phyloP scores from a whole-genome alignment of 345 rosid species.

The Erucastrum elatum region DNA sequence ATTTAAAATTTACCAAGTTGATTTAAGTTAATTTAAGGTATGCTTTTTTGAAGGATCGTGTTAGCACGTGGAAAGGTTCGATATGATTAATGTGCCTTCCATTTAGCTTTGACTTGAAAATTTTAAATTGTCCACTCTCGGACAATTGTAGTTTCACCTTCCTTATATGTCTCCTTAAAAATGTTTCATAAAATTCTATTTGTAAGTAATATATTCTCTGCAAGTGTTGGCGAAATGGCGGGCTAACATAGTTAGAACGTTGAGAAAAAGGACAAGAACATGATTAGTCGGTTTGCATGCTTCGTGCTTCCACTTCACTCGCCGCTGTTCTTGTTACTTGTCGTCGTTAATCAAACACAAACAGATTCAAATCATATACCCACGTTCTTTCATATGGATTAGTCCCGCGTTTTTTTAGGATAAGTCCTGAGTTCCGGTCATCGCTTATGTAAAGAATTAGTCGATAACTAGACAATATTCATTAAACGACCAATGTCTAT shows the following conservation, averaged over 20 bases:
- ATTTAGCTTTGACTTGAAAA: neutral
- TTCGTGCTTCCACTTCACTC: slow-evolving; percentile 33
- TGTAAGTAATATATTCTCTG: neutral
- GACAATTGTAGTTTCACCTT: slow-evolving; percentile 7
- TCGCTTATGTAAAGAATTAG: no score
- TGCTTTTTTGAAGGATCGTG: slow-evolving; percentile 15
- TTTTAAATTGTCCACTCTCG: slow-evolving; percentile 17
- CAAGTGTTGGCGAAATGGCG: slow-evolving; percentile 37
- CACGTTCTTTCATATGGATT: neutral
- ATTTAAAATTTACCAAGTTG: neutral
- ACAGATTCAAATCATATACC: neutral
- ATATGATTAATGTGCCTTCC: neutral
- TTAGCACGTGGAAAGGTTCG: slow-evolving; percentile 41
- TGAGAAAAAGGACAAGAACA: slow-evolving; percentile 36
- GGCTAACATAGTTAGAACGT: slow-evolving; percentile 21
- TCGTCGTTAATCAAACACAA: neutral
- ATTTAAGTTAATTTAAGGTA: neutral
- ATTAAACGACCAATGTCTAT: no score
- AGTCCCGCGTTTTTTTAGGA: neutral
- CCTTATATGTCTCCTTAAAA: slow-evolving; percentile 6
- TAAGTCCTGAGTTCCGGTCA: no score
- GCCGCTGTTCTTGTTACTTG: slow-evolving; percentile 35
- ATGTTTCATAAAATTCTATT: neutral
- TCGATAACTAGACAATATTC: no score
- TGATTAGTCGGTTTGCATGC: slow-evolving; percentile 43